phyloP scores from a whole-genome alignment of 1,284 basidiomycete genomes.

The Apiotrichum gracile region DNA sequence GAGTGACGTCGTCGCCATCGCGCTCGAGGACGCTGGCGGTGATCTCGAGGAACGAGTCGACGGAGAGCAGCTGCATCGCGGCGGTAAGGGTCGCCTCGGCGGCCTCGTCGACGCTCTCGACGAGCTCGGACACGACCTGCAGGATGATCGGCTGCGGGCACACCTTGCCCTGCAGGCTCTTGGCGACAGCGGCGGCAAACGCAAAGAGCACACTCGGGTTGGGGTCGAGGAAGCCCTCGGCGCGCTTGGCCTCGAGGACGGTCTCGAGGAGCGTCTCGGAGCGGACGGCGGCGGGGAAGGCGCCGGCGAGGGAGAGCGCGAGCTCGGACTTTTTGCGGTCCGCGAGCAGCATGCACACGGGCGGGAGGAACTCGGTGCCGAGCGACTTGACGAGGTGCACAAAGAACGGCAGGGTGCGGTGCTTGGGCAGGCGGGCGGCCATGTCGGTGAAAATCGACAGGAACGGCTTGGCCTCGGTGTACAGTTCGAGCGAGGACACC shows the following conservation, averaged over 20 bases:
- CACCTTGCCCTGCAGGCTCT: constrained; percentile 29
- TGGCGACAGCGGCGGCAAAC: constrained; percentile 51
- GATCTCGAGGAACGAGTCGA: constrained; percentile 57
- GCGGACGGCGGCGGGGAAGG: constrained; percentile 56
- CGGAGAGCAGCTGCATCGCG: constrained; percentile 47
- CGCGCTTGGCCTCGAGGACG: constrained; percentile 59
- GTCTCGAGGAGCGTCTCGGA: constrained; percentile 61
- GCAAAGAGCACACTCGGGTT: constrained; percentile 53
- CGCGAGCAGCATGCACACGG: constrained; percentile 77
- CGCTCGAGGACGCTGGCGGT: constrained; percentile 35
- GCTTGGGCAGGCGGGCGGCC: constrained; percentile 45
- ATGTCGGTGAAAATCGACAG: constrained; percentile 49
- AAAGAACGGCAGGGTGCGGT: constrained; percentile 63
- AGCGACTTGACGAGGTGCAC: constrained; percentile 81
- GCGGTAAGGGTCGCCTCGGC: constrained; percentile 29
- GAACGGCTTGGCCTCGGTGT: constrained; percentile 49
- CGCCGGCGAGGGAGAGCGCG: constrained; percentile 55
- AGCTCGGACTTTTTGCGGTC: constrained; percentile 72
- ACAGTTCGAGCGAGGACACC: constrained; percentile 58
- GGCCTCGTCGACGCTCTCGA: constrained; percentile 24
- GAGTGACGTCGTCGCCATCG: constrained; percentile 22
- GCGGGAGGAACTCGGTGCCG: constrained; percentile 77
- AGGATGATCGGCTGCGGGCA: constrained; percentile 29
- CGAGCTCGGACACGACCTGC: constrained; percentile 33
- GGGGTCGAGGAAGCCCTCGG: constrained; percentile 28